phyloP scores from a whole-genome alignment of 1,139 yeast genomes.

The Geotrichum cucujoidarum region DNA sequence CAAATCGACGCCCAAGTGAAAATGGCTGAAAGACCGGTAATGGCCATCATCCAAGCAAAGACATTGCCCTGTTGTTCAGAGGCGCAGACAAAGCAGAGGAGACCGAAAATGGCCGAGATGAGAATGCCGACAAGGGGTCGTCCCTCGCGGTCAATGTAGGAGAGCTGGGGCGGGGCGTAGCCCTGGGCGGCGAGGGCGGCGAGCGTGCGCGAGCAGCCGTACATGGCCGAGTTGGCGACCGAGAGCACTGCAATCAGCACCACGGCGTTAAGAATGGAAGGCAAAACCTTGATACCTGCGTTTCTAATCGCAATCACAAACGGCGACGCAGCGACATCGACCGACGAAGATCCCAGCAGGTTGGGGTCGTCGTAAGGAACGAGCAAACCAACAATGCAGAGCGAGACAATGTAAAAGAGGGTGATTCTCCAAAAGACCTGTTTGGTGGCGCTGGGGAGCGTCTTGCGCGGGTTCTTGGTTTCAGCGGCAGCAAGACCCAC shows the following conservation, averaged over 20 bases:
- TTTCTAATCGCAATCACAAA: conserved; percentile 62
- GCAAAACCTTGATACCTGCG: conserved; percentile 56
- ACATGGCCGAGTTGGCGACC: conserved; percentile 72
- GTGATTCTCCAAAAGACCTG: conserved; percentile 71
- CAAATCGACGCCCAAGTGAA: conserved; percentile 83
- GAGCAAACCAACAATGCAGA: conserved; percentile 55
- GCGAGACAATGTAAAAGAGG: conserved; percentile 56
- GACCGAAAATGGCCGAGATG: conserved; percentile 56
- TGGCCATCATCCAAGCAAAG: conserved; percentile 77
- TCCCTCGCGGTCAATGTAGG: conserved; percentile 69
- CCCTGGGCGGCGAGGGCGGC: conserved; percentile 79
- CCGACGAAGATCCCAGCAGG: conserved; percentile 43
- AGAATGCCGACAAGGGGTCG: conserved; percentile 68
- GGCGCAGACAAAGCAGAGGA: conserved; percentile 61
- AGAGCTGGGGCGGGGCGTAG: conserved; percentile 67
- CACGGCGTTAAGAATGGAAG: conserved; percentile 68
- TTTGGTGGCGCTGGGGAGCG: conserved; percentile 64
- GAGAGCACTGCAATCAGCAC: conserved; percentile 64
- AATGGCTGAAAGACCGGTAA: conserved; percentile 77
- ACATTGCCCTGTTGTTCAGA: conserved; percentile 63
- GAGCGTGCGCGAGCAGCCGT: conserved; percentile 75
- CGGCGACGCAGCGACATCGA: conserved; percentile 61
- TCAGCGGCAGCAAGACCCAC: conserved; percentile 86
- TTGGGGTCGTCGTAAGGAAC: conserved; percentile 56
- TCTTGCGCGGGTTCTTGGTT: conserved; percentile 64